Evolutionary conservation across 2,329 filamentous ascomycete species (phyloP), one percentile per base, ranked within the genome.

Genomic region (Aspergillus texensis): DNA sequence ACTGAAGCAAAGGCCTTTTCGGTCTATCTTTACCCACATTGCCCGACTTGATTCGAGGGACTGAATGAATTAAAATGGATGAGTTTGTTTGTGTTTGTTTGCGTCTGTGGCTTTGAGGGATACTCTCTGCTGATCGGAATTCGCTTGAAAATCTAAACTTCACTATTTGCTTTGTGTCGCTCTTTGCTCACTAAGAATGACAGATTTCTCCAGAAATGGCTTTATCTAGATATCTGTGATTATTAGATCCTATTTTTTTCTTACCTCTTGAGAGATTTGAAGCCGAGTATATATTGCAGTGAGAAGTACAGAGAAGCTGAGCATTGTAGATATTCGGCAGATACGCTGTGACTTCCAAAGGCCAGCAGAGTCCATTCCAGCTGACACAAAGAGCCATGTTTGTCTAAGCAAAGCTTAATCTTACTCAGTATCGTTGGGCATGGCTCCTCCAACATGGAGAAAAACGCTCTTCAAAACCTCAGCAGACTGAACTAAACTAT

Each of bases 401-500:
- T 6, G 14, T 14, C 14, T 12, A 24, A 46, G 21, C 6, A 46
- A 21, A 24, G 21, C 21, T 46, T 9, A 14, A 16, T 14, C 12
- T 48, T 6, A 48, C 8, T 28, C 21, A 8, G 14, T n/a, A 6
- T 9, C 30, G 6, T 36, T 2, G 1, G 14, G 10, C 14, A 16
- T 8, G 11, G 1, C 19, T 4, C 58, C 58, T 48, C 32, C 34
- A 10, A 48, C 34, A 14, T 60, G 43, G 28, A 32, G 19, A n/a
- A 65, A 64, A 28, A 71, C 62, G 16, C 55, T 59, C 45, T 69
- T 67, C 67, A 68, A 69, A 1, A 65, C 66, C 12, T 65, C 65
- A 4, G 62, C 65, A 1, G 65, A 65, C 62, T 68, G 60, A 6
- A 53, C 34, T 16, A 73, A 26, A 19, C 60, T 72, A 58, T 84